A percentile compares a stretch with the other conserved stretches of the same genome.
These are phyloP conservation scores for Rhodotorula babjevae DNA, from an alignment of 768 basidiomycete genomes.

Conservation along the genomic window DNA sequence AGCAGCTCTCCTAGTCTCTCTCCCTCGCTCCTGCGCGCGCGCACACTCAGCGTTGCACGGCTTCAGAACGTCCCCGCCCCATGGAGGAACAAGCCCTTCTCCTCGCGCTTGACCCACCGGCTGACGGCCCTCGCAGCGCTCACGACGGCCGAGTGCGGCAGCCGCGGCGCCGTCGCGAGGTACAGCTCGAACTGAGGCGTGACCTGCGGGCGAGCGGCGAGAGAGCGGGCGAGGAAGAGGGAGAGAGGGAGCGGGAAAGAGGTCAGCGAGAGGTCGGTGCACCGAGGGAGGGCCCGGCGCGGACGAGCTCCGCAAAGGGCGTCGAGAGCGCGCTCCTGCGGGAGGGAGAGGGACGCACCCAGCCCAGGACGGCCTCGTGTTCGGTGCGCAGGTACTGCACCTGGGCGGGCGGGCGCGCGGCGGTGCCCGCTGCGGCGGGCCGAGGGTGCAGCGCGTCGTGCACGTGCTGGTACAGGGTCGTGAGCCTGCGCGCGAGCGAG, in stretches of 20 bases:
- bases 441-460: slow-evolving; percentile 87
- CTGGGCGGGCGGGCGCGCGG: slow-evolving; percentile 56
- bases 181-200: slow-evolving; percentile 93
- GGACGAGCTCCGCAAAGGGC: no score
- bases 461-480: slow-evolving; percentile 78
- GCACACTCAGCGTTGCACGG: background rate
- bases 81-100: slow-evolving; percentile 69
- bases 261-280: no score
- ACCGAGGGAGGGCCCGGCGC: no score
- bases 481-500: slow-evolving; percentile 54
- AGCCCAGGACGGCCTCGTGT: slow-evolving; percentile 84
- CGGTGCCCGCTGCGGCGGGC: slow-evolving; percentile 65
- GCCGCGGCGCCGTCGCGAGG: slow-evolving; percentile 67
- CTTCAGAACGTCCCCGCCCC: slow-evolving; percentile 13
- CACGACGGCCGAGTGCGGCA: slow-evolving; percentile 83
- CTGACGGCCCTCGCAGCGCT: slow-evolving; percentile 83
- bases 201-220: slow-evolving; percentile 55
- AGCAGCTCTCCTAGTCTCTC: no score
- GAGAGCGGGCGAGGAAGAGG: background rate
- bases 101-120: slow-evolving; percentile 87
- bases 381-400: slow-evolving; percentile 80
- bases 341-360: slow-evolving; percentile 58
- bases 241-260: background rate
- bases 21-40: no score
- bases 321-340: no score